phyloP scores from a whole-genome alignment of 108 stramenopile genomes.

The Nannochloropsis gaditana region DNA sequence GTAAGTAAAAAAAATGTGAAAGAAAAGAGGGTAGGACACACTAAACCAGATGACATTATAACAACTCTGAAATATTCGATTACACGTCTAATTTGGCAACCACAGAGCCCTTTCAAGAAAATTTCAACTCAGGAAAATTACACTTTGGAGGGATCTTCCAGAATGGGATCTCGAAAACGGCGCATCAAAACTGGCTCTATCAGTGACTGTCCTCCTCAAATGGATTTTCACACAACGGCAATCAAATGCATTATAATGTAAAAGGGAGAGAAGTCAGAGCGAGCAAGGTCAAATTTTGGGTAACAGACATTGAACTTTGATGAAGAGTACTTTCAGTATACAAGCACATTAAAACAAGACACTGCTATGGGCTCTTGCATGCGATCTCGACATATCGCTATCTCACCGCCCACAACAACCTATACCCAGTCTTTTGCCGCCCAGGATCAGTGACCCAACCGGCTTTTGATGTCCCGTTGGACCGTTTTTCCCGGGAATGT shows the following conservation, averaged over 20 bases:
- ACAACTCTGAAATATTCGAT: no score
- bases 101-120: no score
- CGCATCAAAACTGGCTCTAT: not conserved
- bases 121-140: no score
- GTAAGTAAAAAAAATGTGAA: no score
- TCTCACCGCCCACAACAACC: constrained; percentile 20
- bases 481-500: constrained; percentile 41
- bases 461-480: constrained; percentile 25
- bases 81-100: no score
- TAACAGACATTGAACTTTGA: not conserved
- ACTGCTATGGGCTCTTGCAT: not conserved
- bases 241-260: not conserved
- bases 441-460: not conserved
- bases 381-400: constrained; percentile 7
- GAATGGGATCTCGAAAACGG: not conserved
- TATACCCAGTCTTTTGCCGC: not conserved
- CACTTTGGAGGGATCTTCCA: no score
- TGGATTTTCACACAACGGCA: not conserved
- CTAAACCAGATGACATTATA: no score
- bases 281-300: not conserved
- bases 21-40: no score
- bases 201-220: not conserved
- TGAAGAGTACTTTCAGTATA: no score
- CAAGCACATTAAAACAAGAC: no score
- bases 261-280: not conserved